Conservation (phyloP, 129 eudicot species). For the Solidago caesia region DNA sequence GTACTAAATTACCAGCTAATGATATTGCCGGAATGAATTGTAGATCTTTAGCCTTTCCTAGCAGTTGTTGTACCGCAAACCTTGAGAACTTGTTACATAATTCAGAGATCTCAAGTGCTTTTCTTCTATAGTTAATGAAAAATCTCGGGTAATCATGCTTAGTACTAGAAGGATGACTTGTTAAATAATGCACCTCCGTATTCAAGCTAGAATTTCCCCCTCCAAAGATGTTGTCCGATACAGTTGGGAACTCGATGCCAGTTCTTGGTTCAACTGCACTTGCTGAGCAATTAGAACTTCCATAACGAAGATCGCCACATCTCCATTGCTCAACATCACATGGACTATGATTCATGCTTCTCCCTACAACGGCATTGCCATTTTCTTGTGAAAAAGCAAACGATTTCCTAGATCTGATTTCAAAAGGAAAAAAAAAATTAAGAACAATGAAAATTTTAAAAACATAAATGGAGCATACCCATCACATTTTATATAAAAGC, state of each 20-base stretch:
- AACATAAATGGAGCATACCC: not conserved
- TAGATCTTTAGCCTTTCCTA: constrained; percentile 52
- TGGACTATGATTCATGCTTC: constrained; percentile 48
- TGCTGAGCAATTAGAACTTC: constrained; percentile 38
- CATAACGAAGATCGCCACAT: constrained; percentile 39
- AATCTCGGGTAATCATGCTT: constrained; percentile 38
- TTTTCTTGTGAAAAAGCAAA: constrained; percentile 57
- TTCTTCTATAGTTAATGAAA: constrained; percentile 34
- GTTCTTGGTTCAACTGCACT: constrained; percentile 75
- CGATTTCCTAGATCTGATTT: constrained; percentile 45
- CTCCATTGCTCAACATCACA: constrained; percentile 56
- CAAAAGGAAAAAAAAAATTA: constrained; percentile 7
- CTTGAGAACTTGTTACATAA: constrained; percentile 51
- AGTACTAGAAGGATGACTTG: constrained; percentile 27
- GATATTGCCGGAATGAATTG: constrained; percentile 56
- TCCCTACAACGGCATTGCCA: constrained; percentile 32
- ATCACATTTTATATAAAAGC: not conserved
- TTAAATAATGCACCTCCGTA: constrained; percentile 58
- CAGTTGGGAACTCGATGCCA: constrained; percentile 83
- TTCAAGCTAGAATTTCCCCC: constrained; percentile 51
- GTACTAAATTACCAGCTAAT: constrained; percentile 64
- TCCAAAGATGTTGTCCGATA: constrained; percentile 51
- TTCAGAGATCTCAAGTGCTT: constrained; percentile 46
- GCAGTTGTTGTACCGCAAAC: constrained; percentile 41
- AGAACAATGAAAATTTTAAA: not conserved